phyloP scores from a whole-genome alignment of 768 basidiomycete genomes.

The Lepiota venenata region DNA sequence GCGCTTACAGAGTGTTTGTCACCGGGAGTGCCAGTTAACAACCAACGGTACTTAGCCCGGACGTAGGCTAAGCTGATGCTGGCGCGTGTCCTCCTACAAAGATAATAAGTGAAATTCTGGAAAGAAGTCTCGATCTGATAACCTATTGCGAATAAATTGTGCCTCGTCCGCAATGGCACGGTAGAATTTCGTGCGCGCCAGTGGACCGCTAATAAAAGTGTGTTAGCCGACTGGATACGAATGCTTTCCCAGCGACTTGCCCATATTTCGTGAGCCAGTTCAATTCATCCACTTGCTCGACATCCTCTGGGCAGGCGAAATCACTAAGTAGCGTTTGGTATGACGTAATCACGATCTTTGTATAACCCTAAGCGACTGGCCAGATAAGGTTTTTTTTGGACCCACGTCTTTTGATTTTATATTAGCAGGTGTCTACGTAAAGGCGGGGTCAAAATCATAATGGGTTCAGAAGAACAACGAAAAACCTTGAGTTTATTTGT shows the following conservation, averaged over 20 bases:
- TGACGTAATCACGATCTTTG: constrained; percentile 70
- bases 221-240: background rate
- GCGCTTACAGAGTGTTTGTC: constrained; percentile 59
- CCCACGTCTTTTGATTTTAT: constrained; percentile 53
- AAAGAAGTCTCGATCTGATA: constrained; percentile 1
- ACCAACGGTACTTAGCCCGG: constrained; percentile 69
- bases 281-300: constrained; percentile 42
- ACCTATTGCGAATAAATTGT: constrained; percentile 72
- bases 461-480: no score
- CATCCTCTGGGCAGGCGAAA: constrained; percentile 47
- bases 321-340: constrained; percentile 70
- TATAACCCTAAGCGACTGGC: background rate
- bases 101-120: background rate
- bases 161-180: constrained; percentile 79
- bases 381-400: background rate
- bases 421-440: constrained; percentile 35
- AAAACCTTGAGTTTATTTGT: constrained; percentile 57
- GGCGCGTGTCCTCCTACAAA: constrained; percentile 46
- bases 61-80: constrained; percentile 60
- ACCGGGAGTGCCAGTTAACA: constrained; percentile 76
- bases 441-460: background rate
- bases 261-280: constrained; percentile 49
- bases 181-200: constrained; percentile 62
- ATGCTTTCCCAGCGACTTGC: constrained; percentile 23
- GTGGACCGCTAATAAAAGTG: constrained; percentile 43